Percentiles rank a stretch among this genome's conserved stretches.
Conservation (phyloP, 1,284 basidiomycete species). For the Pyrrhoderma noxium region DNA sequence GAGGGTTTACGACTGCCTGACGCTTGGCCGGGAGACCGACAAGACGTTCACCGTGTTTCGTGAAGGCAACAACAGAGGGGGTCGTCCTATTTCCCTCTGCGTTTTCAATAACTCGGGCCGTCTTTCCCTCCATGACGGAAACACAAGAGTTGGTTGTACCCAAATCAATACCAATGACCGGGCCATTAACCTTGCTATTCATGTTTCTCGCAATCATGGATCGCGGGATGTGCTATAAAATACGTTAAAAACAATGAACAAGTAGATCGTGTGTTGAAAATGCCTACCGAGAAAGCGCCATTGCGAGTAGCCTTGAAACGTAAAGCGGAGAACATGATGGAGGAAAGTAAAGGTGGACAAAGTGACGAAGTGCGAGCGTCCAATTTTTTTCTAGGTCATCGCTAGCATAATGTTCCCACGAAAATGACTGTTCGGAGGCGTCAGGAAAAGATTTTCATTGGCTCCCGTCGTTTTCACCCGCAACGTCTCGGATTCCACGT, state of each 20-base stretch:
- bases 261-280: constrained; percentile 8
- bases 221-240: constrained; percentile 52
- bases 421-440: not conserved
- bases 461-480: not conserved
- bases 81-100: constrained; percentile 96
- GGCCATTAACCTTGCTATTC: constrained; percentile 78
- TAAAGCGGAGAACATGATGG: constrained; percentile 56
- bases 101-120: constrained; percentile 94
- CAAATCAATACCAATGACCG: constrained; percentile 80
- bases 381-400: constrained; percentile 13
- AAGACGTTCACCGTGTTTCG: constrained; percentile 88
- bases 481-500: not conserved
- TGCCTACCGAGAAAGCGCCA: constrained; percentile 41
- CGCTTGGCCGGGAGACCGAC: constrained; percentile 97
- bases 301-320: constrained; percentile 51
- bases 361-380: not conserved
- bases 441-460: not conserved
- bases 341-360: constrained; percentile 29
- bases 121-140: constrained; percentile 93
- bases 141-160: constrained; percentile 92
- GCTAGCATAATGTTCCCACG: constrained; percentile 5
- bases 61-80: constrained; percentile 97
- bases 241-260: not conserved
- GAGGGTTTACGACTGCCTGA: constrained; percentile 95
- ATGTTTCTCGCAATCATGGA: constrained; percentile 71